Percentiles rank a stretch among this genome's conserved stretches.
These are phyloP conservation scores for Bacidia gigantensis DNA, from an alignment of 495 filamentous ascomycete species.

Conservation along the genomic window DNA sequence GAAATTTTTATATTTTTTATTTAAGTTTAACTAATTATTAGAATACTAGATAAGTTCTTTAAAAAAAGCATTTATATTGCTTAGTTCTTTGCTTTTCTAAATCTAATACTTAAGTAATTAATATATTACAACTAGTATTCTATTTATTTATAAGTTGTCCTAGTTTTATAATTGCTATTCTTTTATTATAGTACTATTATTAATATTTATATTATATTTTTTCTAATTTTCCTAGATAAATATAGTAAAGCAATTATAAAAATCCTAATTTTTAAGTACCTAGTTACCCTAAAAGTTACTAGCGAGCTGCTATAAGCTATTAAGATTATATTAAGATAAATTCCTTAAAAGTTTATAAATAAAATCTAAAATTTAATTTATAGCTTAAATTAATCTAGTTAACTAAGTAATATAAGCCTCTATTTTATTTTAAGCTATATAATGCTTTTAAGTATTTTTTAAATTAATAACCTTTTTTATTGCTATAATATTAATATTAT, in stretches of 20 bases:
- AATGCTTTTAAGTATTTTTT: background rate
- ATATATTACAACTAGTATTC: background rate
- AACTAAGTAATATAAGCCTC: background rate
- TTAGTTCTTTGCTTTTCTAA: background rate
- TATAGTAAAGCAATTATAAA: background rate
- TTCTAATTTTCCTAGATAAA: background rate
- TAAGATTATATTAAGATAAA: background rate
- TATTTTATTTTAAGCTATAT: background rate
- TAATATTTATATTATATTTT: background rate
- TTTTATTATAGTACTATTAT: background rate
- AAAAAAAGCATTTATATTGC: too few relatives aligned
- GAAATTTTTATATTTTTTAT: too few relatives aligned
- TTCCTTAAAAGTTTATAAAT: background rate
- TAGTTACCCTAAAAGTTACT: background rate
- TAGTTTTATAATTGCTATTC: background rate
- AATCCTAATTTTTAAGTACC: background rate
- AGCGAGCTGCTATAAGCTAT: background rate
- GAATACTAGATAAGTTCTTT: too few relatives aligned
- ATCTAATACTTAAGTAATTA: background rate
- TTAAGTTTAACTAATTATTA: too few relatives aligned
- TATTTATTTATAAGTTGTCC: background rate
- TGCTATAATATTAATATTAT: background rate
- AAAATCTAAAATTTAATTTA: background rate
- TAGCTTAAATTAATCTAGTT: too few relatives aligned
- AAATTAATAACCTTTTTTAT: background rate